Base-by-base conservation (phyloP, 1,284 basidiomycete genomes). In the Sporisorium scitamineum region DNA sequence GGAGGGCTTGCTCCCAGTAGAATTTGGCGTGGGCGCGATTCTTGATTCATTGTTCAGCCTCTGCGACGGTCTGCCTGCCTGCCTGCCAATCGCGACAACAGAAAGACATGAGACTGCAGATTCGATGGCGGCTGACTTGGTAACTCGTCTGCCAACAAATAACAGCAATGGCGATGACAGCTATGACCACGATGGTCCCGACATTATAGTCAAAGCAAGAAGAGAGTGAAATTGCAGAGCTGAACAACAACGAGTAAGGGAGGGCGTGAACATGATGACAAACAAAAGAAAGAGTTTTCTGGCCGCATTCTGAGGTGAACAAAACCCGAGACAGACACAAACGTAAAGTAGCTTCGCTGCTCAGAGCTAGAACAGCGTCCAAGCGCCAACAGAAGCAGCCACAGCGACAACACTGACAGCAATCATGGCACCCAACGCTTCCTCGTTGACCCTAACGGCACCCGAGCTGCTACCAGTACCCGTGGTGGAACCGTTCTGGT, bases 291-390 rank as follows among this genome's bases (percentile, higher is more conserved):
- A 18, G 27, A 31, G 9, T 5, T 29, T 5, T 27, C 8, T 50
- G 13, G 13, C 13, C n/a, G n/a, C 10, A 48, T 2, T 18, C 8
- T 8, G 16, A 16, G 14, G n/a, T 11, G 5, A n/a, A 42, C 59
- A 52, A 39, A 22, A n/a, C n/a, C n/a, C 2, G 11, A 22, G 26
- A 29, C 14, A 29, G 24, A 45, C 22, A 20, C 18, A 24, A 13
- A 39, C 2, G 2, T 5, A 27, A 22, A 18, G n/a, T n/a, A n/a
- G n/a, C n/a, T n/a, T n/a, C n/a, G n/a, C n/a, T n/a, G n/a, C 11
- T 11, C 22, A 24, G 4, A 37, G 18, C 47, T 60, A 70, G 61
- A 63, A 41, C n/a, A 70, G 47, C 11, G 61, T 64, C 67, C 67
- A 70, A 42, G 55, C 22, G 34, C 54, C 58, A 10, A 44, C 44